Conservation (phyloP, 345 rosid species). For the Eucalyptus albens region DNA sequence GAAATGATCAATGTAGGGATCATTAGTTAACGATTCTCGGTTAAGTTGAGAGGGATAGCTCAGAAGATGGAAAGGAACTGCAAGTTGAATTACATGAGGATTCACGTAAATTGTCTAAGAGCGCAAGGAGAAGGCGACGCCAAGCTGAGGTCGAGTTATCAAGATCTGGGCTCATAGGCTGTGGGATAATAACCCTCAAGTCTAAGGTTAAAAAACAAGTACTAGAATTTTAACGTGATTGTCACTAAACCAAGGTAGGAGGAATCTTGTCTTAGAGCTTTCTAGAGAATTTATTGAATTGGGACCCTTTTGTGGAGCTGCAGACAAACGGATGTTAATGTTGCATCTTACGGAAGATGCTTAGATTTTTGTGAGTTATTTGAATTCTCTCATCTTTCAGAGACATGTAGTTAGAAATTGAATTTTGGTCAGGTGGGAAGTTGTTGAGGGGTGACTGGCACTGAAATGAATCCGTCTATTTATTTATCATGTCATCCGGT, state of each 20-base stretch:
- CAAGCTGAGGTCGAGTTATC: constrained; percentile 39
- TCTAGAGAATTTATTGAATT: neutral
- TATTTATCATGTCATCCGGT: neutral
- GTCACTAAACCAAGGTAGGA: neutral
- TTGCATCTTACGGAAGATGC: neutral
- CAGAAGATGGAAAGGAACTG: constrained; percentile 1
- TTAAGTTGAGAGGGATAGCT: neutral
- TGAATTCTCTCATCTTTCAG: neutral
- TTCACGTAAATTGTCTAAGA: constrained; percentile 21
- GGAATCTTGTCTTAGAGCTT: neutral
- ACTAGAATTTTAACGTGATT: neutral
- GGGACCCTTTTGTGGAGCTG: neutral
- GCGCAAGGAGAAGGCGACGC: constrained; percentile 51
- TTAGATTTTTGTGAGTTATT: neutral
- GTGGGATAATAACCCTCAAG: constrained; percentile 30
- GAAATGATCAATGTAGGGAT: too few relatives aligned
- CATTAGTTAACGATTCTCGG: too few relatives aligned
- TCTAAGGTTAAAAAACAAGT: constrained; percentile 9
- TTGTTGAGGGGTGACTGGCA: neutral
- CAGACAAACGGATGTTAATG: neutral
- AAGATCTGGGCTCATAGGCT: constrained; percentile 40
- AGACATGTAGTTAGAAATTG: neutral
- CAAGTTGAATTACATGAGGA: constrained; percentile 8
- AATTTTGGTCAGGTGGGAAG: neutral
- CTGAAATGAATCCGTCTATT: neutral